Evolutionary conservation across 106 monocot species (phyloP), one percentile per base, ranked within the genome.

Genomic region (Hemerocallis citrina): DNA sequence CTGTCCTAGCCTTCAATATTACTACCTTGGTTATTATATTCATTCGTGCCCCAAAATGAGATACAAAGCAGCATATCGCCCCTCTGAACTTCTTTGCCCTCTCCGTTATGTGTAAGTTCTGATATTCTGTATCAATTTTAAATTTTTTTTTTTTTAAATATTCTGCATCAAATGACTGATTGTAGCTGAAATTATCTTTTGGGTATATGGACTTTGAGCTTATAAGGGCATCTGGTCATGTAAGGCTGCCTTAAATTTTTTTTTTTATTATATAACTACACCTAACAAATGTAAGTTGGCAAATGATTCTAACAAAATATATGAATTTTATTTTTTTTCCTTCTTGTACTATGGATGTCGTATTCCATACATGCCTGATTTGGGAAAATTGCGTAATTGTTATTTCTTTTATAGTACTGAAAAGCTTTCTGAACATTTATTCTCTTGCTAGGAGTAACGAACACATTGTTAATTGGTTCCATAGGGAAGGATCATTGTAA

Each of bases 21-120:
- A 96, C 43, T 96, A 96, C 76, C 81, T 96, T 59, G 96, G 96
- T 30, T 96, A 84, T 74, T 96, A 96, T 64, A 96, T 96, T 60
- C 96, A 98, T 30, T 88, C 96, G 35, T 92, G 96, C 73, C 81
- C 35, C 63, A 92, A 92, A 75, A 98, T 98, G 98, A 88, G 82
- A 85, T 98, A 98, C 68, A 98, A 98, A 75, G 98, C 98, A 52
- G 74, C 76, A 49, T 98, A 98, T 57, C 72, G 41, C 27, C 98
- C 92, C 36, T 98, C 98, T 35, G 98, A 98, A 44, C 88, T 98
- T 50, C 88, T 88, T 14, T 98, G 98, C 43, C 98, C 98, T 35
- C 88, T 98, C 59, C 98, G 98, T 64, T 85, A 82, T 39, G 57
- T 63, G 98, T 88, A 77, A 69, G 84, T 71, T 61, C 30, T 70